phyloP scores from a whole-genome alignment of 257 asterid species.

The Solanum stenotomum region DNA sequence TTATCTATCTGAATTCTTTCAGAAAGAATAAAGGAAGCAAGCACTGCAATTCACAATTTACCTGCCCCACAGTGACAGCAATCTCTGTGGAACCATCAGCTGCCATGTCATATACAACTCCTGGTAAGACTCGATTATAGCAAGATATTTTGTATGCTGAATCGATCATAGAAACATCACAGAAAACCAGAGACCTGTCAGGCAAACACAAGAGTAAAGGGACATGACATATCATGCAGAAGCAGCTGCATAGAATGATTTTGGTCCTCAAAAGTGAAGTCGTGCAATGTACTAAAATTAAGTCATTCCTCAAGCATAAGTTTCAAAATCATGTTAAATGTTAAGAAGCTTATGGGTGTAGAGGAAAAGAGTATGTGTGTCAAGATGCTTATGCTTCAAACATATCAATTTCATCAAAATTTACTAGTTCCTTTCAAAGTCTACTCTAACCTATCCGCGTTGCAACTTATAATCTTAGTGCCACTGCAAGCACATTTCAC shows the following conservation, averaged over 20 bases:
- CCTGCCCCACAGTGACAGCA: conserved; percentile 49
- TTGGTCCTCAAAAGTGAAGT: background rate
- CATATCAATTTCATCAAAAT: background rate
- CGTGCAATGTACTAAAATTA: background rate
- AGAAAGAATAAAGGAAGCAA: background rate
- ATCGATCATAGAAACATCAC: conserved; percentile 33
- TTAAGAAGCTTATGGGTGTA: background rate
- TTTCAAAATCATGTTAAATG: background rate
- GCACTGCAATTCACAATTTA: conserved; percentile 10
- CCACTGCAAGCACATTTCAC: conserved; percentile 43
- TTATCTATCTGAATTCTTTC: background rate
- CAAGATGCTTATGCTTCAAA: background rate
- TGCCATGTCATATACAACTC: conserved; percentile 36
- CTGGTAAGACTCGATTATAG: conserved; percentile 23
- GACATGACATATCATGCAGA: conserved; percentile 3
- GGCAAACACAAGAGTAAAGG: conserved; percentile 6
- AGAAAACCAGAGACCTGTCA: conserved; percentile 47
- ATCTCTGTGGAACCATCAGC: conserved; percentile 27
- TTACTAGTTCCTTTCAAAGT: background rate
- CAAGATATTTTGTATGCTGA: conserved; percentile 30
- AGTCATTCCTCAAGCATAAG: background rate
- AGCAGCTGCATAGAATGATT: background rate
- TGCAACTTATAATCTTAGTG: conserved; percentile 44
- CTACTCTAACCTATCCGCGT: conserved; percentile 43
- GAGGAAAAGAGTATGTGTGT: background rate